Percentiles rank a stretch among this genome's conserved stretches.
phyloP scores from a whole-genome alignment of 176 grass and related monocot species.

The Avena insularis region DNA sequence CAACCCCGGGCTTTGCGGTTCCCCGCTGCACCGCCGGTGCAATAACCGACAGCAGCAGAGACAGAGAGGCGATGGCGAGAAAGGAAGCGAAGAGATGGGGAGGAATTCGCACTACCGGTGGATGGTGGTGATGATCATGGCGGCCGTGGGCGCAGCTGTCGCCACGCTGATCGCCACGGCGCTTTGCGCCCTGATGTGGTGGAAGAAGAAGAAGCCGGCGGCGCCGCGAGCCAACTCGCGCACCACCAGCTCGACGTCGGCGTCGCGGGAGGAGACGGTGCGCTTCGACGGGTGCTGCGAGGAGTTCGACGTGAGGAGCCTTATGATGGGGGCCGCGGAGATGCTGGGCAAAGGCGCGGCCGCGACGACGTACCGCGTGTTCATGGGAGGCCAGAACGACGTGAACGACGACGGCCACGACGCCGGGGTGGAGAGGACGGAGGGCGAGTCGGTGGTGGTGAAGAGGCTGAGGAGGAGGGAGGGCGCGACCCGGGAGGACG shows the following conservation, averaged over 20 bases:
- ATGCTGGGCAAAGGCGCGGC: constrained; percentile 83
- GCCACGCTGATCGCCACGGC: constrained; percentile 49
- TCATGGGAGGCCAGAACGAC: constrained; percentile 49
- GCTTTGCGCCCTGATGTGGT: constrained; percentile 33
- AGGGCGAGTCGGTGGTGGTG: constrained; percentile 68
- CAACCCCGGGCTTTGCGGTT: constrained; percentile 64
- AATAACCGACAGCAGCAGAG: not conserved
- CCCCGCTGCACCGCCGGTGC: constrained; percentile 52
- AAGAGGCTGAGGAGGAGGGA: constrained; percentile 64
- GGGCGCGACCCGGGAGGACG: constrained; percentile 44
- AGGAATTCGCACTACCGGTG: constrained; percentile 45
- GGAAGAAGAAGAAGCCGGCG: constrained; percentile 52
- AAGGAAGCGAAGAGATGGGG: not conserved
- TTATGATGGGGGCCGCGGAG: constrained; percentile 91
- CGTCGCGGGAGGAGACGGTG: constrained; percentile 60
- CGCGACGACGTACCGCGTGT: constrained; percentile 83
- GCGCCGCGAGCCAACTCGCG: constrained; percentile 18
- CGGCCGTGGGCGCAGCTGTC: constrained; percentile 42
- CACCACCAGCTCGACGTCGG: constrained; percentile 4
- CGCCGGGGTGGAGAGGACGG: constrained; percentile 39
- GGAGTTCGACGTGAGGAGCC: constrained; percentile 66
- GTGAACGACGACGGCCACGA: not conserved
- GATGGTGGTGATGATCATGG: constrained; percentile 54
- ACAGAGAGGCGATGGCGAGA: constrained; percentile 25
- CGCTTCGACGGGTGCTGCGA: constrained; percentile 72